phyloP scores from a whole-genome alignment of 768 basidiomycete species.

The Tulasnella sp. region DNA sequence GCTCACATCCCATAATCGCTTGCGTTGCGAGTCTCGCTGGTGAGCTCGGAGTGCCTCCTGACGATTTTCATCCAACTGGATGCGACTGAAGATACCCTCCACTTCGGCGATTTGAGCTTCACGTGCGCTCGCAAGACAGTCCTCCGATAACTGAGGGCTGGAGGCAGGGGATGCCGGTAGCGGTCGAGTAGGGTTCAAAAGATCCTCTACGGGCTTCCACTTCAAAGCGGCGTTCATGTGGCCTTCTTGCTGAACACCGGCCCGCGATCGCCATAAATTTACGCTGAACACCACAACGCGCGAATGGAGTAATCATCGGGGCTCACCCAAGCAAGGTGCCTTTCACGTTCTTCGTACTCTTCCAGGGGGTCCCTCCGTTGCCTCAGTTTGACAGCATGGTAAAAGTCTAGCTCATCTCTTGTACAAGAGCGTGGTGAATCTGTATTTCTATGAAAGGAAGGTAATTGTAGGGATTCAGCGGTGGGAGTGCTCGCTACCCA shows the following conservation, averaged over 20 bases:
- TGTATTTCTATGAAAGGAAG: neutral
- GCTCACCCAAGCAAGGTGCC: conserved; percentile 13
- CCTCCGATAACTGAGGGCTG: too few species aligned
- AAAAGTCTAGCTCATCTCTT: conserved; percentile 15
- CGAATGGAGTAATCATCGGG: too few species aligned
- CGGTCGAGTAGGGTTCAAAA: too few species aligned
- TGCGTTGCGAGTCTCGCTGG: neutral
- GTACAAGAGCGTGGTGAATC: neutral
- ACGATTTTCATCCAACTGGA: too few species aligned
- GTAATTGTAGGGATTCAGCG: neutral
- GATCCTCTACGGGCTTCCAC: too few species aligned
- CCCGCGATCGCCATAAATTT: too few species aligned
- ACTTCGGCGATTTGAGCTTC: neutral
- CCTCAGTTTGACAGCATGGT: conserved; percentile 12
- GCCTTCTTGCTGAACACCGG: too few species aligned
- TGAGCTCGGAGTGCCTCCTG: neutral
- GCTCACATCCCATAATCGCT: too few species aligned
- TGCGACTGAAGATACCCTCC: neutral
- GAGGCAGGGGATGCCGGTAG: too few species aligned
- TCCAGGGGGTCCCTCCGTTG: conserved; percentile 16
- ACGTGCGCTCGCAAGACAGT: too few species aligned
- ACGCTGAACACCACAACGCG: too few species aligned
- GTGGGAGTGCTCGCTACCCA: neutral
- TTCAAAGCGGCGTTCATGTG: too few species aligned
- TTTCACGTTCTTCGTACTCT: conserved; percentile 15